Conservation (phyloP, 768 basidiomycete genomes). For the Coprinellus aureogranulatus region DNA sequence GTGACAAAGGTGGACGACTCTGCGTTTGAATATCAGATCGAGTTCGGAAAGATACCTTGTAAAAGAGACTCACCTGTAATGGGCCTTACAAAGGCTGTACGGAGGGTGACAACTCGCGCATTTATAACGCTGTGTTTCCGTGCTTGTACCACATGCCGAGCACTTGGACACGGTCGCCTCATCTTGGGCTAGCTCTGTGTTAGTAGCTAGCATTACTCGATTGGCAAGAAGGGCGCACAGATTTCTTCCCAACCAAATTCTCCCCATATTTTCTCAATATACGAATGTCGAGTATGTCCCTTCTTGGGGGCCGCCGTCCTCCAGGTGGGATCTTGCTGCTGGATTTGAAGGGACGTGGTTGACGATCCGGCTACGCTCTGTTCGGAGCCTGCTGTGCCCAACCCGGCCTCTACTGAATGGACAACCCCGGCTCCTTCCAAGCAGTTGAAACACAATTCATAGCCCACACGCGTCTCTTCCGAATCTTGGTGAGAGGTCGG, state of each 20-base stretch:
- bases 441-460: slow-evolving; percentile 82
- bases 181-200: slow-evolving; percentile 52
- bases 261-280: slow-evolving; percentile 84
- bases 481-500: slow-evolving; percentile 16
- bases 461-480: slow-evolving; percentile 44
- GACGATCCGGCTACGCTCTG: slow-evolving; percentile 34
- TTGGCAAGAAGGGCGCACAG: no score
- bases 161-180: slow-evolving; percentile 65
- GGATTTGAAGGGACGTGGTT: slow-evolving; percentile 1
- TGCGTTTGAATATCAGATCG: no score
- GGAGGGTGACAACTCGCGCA: slow-evolving; percentile 79
- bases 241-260: slow-evolving; percentile 83
- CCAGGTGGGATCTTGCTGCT: slow-evolving; percentile 46
- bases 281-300: slow-evolving; percentile 80
- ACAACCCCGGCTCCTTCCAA: slow-evolving; percentile 73
- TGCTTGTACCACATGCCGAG: slow-evolving; percentile 72
- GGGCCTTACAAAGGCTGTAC: slow-evolving; percentile 79
- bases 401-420: slow-evolving; percentile 67
- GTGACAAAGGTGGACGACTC: slow-evolving; percentile 89
- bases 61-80: slow-evolving; percentile 59
- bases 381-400: slow-evolving; percentile 37
- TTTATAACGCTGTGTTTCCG: slow-evolving; percentile 71
- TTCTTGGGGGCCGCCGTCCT: slow-evolving; percentile 70
- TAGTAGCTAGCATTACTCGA: no score
- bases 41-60: no score